Conservation (phyloP, 164 flowering plant genomes). For the Cinnamomum micranthum region DNA sequence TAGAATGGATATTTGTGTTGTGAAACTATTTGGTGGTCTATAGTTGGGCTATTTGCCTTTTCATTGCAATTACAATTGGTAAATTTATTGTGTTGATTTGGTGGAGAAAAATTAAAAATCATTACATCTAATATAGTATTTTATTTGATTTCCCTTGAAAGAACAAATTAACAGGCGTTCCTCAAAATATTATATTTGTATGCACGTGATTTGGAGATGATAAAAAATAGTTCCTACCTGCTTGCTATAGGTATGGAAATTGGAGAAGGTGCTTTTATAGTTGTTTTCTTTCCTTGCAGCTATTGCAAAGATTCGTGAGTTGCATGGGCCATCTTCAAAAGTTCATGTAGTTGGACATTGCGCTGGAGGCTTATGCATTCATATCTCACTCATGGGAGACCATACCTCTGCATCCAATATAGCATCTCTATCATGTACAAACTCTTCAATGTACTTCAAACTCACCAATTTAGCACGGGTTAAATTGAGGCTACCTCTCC, state of each 20-base stretch:
- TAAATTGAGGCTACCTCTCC: conserved; percentile 61
- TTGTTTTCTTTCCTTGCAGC: conserved; percentile 23
- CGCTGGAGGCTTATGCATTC: conserved; percentile 53
- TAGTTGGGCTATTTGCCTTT: too few species aligned
- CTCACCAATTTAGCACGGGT: conserved; percentile 31
- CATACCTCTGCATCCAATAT: conserved; percentile 35
- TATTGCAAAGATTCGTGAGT: conserved; percentile 35
- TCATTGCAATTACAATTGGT: too few species aligned
- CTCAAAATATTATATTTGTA: too few species aligned
- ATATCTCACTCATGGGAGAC: conserved; percentile 62
- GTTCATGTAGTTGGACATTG: conserved; percentile 60
- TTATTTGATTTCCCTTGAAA: too few species aligned
- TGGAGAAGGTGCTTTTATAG: not conserved
- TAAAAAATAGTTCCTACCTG: too few species aligned
- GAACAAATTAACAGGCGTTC: too few species aligned
- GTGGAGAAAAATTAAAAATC: too few species aligned
- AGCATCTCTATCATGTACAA: conserved; percentile 54
- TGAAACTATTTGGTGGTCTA: too few species aligned
- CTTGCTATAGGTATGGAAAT: not conserved
- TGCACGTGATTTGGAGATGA: too few species aligned
- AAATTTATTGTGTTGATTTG: too few species aligned
- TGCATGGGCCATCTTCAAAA: conserved; percentile 29
- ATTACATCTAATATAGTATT: too few species aligned
- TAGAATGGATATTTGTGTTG: too few species aligned
- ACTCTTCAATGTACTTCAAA: conserved; percentile 63